phyloP scores from a whole-genome alignment of 176 grass and related monocot genomes.

The Oryza meyeriana region DNA sequence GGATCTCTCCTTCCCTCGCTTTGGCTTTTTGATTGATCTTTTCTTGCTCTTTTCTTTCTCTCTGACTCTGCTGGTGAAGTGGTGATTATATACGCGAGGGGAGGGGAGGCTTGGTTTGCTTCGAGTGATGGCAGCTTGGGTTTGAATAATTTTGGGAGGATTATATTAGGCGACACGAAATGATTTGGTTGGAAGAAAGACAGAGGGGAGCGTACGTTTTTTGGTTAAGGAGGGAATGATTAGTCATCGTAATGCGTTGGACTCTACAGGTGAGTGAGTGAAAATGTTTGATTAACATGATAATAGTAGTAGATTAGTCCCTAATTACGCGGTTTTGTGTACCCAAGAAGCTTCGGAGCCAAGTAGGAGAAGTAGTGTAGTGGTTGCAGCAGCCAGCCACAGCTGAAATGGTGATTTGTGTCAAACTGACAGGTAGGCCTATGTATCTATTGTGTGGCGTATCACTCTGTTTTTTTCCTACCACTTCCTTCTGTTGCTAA shows the following conservation, averaged over 20 bases:
- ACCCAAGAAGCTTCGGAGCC: constrained; percentile 31
- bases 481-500: too few relatives aligned
- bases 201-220: not conserved
- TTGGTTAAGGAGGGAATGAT: constrained; percentile 14
- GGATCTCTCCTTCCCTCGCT: not conserved
- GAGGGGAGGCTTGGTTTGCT: not conserved
- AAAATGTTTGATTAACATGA: not conserved
- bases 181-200: constrained; percentile 25
- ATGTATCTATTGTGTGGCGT: not conserved
- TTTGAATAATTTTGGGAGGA: not conserved
- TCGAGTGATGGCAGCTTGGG: not conserved
- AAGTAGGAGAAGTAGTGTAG: not conserved
- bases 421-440: not conserved
- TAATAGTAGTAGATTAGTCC: not conserved
- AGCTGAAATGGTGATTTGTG: not conserved
- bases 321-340: constrained; percentile 23
- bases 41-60: not conserved
- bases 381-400: not conserved
- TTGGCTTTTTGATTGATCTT: not conserved
- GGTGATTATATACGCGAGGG: not conserved
- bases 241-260: constrained; percentile 9
- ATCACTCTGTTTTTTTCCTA: too few relatives aligned
- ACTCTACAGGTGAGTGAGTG: not conserved
- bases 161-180: constrained; percentile 29
- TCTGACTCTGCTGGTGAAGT: not conserved